Base-by-base conservation (phyloP, 169 alveolate genomes). In the Eimeria tenella region DNA sequence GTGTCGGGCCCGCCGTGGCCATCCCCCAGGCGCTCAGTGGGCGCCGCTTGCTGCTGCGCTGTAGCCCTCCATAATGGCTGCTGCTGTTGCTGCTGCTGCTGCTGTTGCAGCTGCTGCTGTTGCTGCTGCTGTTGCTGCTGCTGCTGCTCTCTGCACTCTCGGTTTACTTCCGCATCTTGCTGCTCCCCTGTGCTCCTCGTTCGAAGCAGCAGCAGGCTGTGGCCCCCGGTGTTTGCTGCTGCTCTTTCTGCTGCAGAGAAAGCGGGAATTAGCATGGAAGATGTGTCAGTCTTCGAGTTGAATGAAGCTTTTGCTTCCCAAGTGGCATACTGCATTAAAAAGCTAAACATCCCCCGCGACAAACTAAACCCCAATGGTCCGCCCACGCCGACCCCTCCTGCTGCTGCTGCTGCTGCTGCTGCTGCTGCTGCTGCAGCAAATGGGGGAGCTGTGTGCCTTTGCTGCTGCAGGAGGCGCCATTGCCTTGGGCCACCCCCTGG, bases 291-390 rank as follows among this genome's bases (percentile, higher is more conserved):
- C 50, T 98, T 95, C 94, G 99, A 98, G 96, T 96, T 98, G 88
- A 98, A 98, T 96, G 99, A 98, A 96, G 99, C 99, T 58, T 98
- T 98, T 94, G 99, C 99, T 6, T 96, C 98, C 74, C 98, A 98
- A 95, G 99, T 98, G 79, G 95, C 97, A 56, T 98, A 96, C 95
- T 93, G 95, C 71, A 52, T 97, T 50, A 96, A 97, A 19, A 96
- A 97, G 65, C 83, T 98, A 81, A 96, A 97, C 25, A 96, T 98
- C 70, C 98, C 98, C 52, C 92, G 93, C 91, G 97, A 96, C 74
- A 98, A 98, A 96, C 94, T 98, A 68, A 98, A 98, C 96, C 98
- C 99, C 42, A 97, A 98, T 96, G 99, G 95, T 77, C 23, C 17
- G 83, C n/a, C 65, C 65, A 11, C 65, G 10, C 65, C 65, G 4